These are phyloP conservation scores for Cytospora mali DNA, from an alignment of 2,329 filamentous ascomycete species.

Conservation along the genomic window DNA sequence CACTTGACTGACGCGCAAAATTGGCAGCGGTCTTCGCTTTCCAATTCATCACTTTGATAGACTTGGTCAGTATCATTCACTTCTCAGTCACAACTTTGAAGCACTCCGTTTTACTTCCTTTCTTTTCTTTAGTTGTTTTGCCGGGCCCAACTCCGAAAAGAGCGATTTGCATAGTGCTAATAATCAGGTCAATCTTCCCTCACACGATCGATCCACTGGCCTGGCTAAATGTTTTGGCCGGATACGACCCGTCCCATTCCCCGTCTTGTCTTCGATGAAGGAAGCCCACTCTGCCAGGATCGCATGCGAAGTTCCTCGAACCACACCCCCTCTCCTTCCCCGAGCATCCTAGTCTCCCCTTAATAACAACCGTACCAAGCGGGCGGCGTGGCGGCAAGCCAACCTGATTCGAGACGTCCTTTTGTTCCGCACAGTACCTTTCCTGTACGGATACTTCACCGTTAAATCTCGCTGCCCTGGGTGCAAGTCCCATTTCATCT, in stretches of 20 bases:
- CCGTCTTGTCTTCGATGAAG: conserved; percentile 11
- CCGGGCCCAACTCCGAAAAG: not conserved
- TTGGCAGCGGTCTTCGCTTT: not conserved
- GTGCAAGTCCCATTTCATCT: not conserved
- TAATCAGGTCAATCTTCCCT: conserved; percentile 1
- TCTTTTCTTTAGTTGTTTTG: not conserved
- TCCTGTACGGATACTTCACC: conserved; percentile 20
- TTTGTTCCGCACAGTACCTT: conserved; percentile 20
- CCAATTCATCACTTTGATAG: not conserved
- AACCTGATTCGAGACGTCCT: conserved; percentile 18
- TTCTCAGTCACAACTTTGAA: conserved; percentile 1
- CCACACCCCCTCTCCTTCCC: conserved; percentile 6
- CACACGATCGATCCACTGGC: conserved; percentile 10
- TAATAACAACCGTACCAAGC: conserved; percentile 25
- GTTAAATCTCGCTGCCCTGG: conserved; percentile 8
- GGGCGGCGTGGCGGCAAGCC: conserved; percentile 28
- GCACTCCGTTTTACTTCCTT: not conserved
- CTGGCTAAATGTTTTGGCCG: conserved; percentile 6
- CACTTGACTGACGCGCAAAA: not conserved
- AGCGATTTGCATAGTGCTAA: not conserved
- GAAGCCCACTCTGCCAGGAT: conserved; percentile 18
- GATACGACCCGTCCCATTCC: not conserved
- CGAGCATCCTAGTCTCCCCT: conserved; percentile 24
- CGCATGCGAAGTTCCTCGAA: conserved; percentile 23
- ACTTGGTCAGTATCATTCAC: not conserved